phyloP scores from a whole-genome alignment of 306 rosid genomes.

The Sphenostylis stenocarpa region DNA sequence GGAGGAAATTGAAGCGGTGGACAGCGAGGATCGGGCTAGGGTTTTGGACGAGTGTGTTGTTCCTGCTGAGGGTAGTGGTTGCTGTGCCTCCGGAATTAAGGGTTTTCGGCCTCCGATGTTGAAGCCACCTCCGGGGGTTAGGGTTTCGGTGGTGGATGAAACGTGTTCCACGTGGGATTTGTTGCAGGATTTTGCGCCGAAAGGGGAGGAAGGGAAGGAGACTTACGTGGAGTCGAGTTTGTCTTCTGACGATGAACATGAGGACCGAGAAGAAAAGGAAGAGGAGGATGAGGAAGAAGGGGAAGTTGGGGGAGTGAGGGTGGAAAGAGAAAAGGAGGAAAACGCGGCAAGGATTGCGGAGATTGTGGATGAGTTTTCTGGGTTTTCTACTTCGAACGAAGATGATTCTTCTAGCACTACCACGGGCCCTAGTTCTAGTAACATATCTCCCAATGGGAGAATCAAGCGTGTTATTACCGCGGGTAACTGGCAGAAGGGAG shows the following conservation, averaged over 20 bases:
- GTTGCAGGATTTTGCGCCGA: constrained; percentile 57
- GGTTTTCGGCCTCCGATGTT: constrained; percentile 73
- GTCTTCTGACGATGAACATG: constrained; percentile 22
- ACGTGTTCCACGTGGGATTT: constrained; percentile 74
- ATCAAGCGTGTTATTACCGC: constrained; percentile 48
- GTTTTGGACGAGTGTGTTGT: constrained; percentile 29
- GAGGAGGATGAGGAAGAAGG: constrained; percentile 5
- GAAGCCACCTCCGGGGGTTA: constrained; percentile 70
- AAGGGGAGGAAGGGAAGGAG: constrained; percentile 24
- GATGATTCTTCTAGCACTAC: constrained; percentile 81
- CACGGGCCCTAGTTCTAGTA: constrained; percentile 57
- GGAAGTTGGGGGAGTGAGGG: background rate
- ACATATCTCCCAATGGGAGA: constrained; percentile 72
- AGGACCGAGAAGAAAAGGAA: constrained; percentile 15
- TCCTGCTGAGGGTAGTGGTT: constrained; percentile 41
- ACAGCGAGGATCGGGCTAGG: constrained; percentile 39
- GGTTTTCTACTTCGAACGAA: constrained; percentile 71
- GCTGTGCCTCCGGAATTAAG: constrained; percentile 45
- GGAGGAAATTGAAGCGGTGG: constrained; percentile 15
- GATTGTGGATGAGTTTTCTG: constrained; percentile 29
- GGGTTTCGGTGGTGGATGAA: constrained; percentile 43
- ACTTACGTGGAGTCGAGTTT: background rate
- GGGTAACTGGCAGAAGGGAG: constrained; percentile 65
- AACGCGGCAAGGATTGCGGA: constrained; percentile 29
- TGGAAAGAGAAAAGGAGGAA: constrained; percentile 35